Evolutionary conservation across 345 rosid genomes (phyloP), one percentile per base, ranked within the genome.

Genomic region (Eucalyptus sp.): DNA sequence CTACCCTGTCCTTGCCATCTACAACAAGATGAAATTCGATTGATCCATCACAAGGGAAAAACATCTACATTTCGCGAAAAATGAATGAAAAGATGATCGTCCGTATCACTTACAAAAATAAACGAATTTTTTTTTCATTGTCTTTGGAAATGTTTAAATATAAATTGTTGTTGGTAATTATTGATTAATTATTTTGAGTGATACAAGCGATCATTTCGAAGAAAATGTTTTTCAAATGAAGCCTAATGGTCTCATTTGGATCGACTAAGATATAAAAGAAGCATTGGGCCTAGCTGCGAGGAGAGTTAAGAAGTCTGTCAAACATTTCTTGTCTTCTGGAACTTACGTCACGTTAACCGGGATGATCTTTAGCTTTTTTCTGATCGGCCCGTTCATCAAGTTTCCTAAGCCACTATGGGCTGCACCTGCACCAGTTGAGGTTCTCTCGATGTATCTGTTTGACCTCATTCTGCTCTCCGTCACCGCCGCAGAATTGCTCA

Each of bases 321-420:
- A 15, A 48, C 4, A 49, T 4, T 85, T 85, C 22, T 20, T 13
- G 16, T 51, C 81, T 18, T 52, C 71, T 41, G 27, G 44, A 31
- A 90, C 92, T 91, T 87, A 92, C 92, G 90, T 80, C 25, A 93
- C 87, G 37, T 92, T 90, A 15, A 49, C 25, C 10, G 94, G 95
- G 48, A 92, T 93, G 41, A 94, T 90, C 89, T 89, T 88, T 16
- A 93, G 88, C 90, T 92, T 93, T 84, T 90, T 50, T 71, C 49
- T 90, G 16, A 92, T 89, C n/a, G 93, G 92, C 7, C 92, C 92
- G 48, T 93, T 92, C 92, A 93, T 89, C 29, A 91, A 87, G 27
- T 60, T 49, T 89, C 43, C 7, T 24, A 90, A 83, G 87, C 58
- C 89, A 54, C 13, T 3, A 20, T 46, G 14, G 17, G 54, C 43